Evolutionary conservation across 805 yeast species (phyloP).

Genomic region (Candida maris): DNA sequence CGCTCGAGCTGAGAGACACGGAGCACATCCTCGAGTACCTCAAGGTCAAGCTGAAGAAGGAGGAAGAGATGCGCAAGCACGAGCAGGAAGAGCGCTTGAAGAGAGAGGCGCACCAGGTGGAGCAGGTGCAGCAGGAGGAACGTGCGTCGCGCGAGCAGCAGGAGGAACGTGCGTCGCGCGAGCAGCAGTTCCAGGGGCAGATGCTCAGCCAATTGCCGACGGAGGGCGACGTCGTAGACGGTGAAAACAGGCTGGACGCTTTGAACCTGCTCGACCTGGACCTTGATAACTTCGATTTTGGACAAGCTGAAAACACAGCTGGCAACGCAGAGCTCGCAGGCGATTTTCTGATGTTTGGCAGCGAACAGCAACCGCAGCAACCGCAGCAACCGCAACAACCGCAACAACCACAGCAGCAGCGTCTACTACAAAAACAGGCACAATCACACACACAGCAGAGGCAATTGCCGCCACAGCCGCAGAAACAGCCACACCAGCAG

Average conservation of each 20-base stretch:
- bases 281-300: conserved; percentile 26
- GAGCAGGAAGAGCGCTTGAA: conserved; percentile 22
- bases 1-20: conserved; percentile 27
- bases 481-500: neutral
- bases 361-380: conserved; percentile 4
- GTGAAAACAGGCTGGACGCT: conserved; percentile 18
- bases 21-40: conserved; percentile 25
- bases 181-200: conserved; percentile 12
- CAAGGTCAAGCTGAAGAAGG: conserved; percentile 27
- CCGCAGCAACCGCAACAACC: conserved; percentile 1
- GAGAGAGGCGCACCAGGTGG: conserved; percentile 16
- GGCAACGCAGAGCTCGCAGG: conserved; percentile 4
- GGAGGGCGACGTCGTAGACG: neutral
- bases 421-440: neutral
- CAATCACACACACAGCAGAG: neutral
- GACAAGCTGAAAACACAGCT: conserved; percentile 8
- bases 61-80: conserved; percentile 20
- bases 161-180: no score
- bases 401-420: conserved; percentile 1
- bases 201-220: neutral
- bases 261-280: conserved; percentile 26
- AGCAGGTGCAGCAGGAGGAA: conserved; percentile 16
- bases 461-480: neutral
- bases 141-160: conserved; percentile 15
- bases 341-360: conserved; percentile 17